These are phyloP conservation scores for Helicostylum pulchrum DNA, from an alignment of 192 early-diverging fungal genomes.

Conservation along the genomic window DNA sequence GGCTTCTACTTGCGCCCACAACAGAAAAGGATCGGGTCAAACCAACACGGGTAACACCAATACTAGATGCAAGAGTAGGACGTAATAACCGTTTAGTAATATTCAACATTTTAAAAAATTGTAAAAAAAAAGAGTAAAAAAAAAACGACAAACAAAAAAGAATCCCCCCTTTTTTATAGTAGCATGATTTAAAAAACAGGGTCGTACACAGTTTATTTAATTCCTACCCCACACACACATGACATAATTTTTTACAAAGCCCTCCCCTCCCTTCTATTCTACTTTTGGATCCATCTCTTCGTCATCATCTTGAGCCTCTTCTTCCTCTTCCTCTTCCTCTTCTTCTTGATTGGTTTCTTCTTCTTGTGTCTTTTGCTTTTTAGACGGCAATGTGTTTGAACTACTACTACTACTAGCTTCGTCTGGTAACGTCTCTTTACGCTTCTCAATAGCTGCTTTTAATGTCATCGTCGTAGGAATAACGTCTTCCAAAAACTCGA, in stretches of 20 bases:
- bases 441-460: constrained; percentile 39
- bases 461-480: constrained; percentile 46
- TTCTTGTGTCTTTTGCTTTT: not conserved
- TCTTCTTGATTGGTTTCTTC: not conserved
- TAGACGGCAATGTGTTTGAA: constrained; percentile 12
- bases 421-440: constrained; percentile 31
- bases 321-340: constrained; percentile 2
- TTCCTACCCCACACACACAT: not conserved
- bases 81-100: not conserved
- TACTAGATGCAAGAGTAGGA: not conserved
- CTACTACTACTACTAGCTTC: constrained; percentile 20
- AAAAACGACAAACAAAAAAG: not conserved
- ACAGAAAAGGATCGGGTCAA: not conserved
- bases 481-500: constrained; percentile 42
- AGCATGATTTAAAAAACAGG: not conserved
- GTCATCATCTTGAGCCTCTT: constrained; percentile 1
- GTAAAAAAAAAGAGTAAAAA: not conserved
- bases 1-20: not conserved
- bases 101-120: not conserved
- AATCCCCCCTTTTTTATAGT: not conserved
- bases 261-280: no score
- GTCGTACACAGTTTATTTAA: not conserved
- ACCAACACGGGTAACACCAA: not conserved
- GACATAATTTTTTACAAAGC: not conserved
- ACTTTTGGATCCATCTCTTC: constrained; percentile 2